Evolutionary conservation across 768 basidiomycete genomes (phyloP), one percentile per base, ranked within the genome.

Genomic region (Russula foetens): DNA sequence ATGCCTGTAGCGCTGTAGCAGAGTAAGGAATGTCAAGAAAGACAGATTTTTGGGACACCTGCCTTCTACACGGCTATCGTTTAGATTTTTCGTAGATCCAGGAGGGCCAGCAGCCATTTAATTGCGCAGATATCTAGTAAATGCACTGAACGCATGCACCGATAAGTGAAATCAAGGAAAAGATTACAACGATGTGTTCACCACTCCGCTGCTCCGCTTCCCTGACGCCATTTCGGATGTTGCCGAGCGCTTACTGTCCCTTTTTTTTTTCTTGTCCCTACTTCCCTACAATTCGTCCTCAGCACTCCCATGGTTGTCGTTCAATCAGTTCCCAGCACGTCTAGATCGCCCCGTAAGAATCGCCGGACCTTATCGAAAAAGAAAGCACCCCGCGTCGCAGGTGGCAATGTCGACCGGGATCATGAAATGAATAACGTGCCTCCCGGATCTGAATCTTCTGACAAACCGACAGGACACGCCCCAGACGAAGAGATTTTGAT

Each of bases 401-500:
- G 15, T 24, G n/a, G 14, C 12, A 15, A 35, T 11, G 21, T 39
- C 28, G 56, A 68, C 46, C 59, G 63, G 23, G 54, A 63, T n/a
- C 41, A 58, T 29, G 53, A 54, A 14, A 54, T 23, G 51, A 49
- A 45, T 33, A 56, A 33, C 26, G 38, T 38, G 21, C 52, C 39
- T 35, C 29, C 35, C 9, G 9, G 19, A 17, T n/a, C 38, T 4
- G 52, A 11, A n/a, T n/a, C n/a, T n/a, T n/a, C n/a, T 12, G 14
- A 31, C 17, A 41, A 48, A 28, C 46, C 49, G 28, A 38, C n/a
- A 59, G 62, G 24, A 66, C 65, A 43, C 43, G 45, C 3, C 76
- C 73, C 19, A 75, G 85, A 88, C 65, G 84, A 85, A 59, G 84
- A 81, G 45, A 71, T 88, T 31, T 77, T 84, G 72, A 85, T 88